Evolutionary conservation across 2,329 filamentous ascomycete genomes (phyloP).

Genomic region (Paracamarosporium sp.): DNA sequence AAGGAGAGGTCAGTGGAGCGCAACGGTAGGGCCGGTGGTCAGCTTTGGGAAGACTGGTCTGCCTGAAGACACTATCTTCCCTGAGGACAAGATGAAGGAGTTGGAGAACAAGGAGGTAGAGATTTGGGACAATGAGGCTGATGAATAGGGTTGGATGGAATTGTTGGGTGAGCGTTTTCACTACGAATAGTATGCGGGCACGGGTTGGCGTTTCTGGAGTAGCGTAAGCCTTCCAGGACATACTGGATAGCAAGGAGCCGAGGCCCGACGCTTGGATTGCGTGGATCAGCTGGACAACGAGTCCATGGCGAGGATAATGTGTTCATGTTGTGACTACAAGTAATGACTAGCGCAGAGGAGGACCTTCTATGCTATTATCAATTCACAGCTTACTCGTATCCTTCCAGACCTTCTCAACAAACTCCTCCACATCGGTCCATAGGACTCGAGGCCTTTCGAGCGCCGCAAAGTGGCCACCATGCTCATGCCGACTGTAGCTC

Average conservation of each 20-base stretch:
- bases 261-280: not conserved
- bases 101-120: slow-evolving; percentile 78
- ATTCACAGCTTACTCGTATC: not conserved
- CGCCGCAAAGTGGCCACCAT: slow-evolving; percentile 63
- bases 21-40: slow-evolving; percentile 87
- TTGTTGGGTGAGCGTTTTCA: not conserved
- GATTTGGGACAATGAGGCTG: slow-evolving; percentile 75
- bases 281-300: not conserved
- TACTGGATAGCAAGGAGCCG: not conserved
- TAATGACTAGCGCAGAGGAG: too few species aligned
- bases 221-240: too few species aligned
- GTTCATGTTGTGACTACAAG: not conserved
- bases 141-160: slow-evolving; percentile 58
- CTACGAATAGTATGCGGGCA: not conserved
- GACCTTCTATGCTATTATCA: too few species aligned
- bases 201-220: not conserved
- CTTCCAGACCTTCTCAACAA: slow-evolving; percentile 47
- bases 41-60: slow-evolving; percentile 81
- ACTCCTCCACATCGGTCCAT: slow-evolving; percentile 55
- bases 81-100: slow-evolving; percentile 71
- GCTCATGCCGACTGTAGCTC: slow-evolving; percentile 46
- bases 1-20: slow-evolving; percentile 81
- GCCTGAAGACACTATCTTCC: slow-evolving; percentile 80
- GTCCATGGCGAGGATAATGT: not conserved
- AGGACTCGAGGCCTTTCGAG: slow-evolving; percentile 54